phyloP scores from a whole-genome alignment of 1,284 basidiomycete genomes.

The Puccinia horiana region DNA sequence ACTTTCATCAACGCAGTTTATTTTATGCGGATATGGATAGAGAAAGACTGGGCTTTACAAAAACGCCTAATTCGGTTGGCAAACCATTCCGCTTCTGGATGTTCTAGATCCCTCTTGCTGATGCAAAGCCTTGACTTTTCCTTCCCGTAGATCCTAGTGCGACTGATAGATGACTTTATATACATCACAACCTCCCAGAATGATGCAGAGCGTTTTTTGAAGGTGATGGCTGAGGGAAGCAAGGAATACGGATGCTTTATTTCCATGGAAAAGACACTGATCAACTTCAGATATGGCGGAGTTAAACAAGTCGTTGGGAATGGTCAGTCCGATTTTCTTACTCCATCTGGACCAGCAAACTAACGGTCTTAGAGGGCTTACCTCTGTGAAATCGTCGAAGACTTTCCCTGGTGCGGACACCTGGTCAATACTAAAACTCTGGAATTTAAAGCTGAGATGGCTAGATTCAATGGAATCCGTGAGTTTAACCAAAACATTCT shows the following conservation, averaged over 20 bases:
- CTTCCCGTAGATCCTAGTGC: conserved; percentile 69
- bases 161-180: conserved; percentile 92
- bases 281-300: conserved; percentile 73
- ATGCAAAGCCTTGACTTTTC: background rate
- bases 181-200: conserved; percentile 72
- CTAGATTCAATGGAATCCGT: conserved; percentile 51
- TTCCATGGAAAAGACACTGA: conserved; percentile 80
- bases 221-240: conserved; percentile 75
- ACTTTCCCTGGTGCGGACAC: conserved; percentile 57
- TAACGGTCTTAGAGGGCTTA: background rate
- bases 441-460: conserved; percentile 54
- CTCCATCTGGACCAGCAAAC: background rate
- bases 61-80: conserved; percentile 67
- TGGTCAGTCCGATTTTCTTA: conserved; percentile 39
- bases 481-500: conserved; percentile 2
- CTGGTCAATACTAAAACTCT: conserved; percentile 53
- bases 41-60: conserved; percentile 66
- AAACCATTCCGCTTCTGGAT: background rate
- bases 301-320: conserved; percentile 56
- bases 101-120: background rate
- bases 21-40: conserved; percentile 90
- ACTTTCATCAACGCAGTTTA: conserved; percentile 64
- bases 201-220: conserved; percentile 72
- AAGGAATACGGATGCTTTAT: conserved; percentile 91
- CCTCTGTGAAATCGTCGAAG: background rate